A percentile compares a stretch with the other conserved stretches of the same genome.
Conservation (phyloP, 805 yeast species). For the Yamadazyma takamatsuzukensis region DNA sequence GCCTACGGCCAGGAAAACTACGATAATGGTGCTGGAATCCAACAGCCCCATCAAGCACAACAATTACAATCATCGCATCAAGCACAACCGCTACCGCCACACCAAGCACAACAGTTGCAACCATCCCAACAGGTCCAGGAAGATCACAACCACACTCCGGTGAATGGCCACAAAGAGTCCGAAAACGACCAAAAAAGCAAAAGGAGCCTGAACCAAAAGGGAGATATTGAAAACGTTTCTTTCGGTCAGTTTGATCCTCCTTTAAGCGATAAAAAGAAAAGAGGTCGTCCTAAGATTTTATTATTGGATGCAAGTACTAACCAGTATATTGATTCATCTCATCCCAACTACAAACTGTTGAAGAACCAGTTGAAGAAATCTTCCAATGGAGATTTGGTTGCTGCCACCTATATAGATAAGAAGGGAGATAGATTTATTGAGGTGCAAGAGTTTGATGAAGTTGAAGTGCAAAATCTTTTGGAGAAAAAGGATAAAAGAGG, state of each 20-base stretch:
- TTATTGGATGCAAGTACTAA: slow-evolving; percentile 40
- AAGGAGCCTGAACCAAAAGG: too few relatives aligned
- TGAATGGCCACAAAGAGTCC: neutral
- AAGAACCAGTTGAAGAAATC: slow-evolving; percentile 23
- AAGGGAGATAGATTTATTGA: slow-evolving; percentile 1
- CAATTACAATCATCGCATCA: neutral
- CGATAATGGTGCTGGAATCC: too few relatives aligned
- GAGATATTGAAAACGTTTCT: too few relatives aligned
- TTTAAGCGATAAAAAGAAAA: slow-evolving; percentile 23
- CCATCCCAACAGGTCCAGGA: neutral
- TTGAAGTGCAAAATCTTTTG: slow-evolving; percentile 31
- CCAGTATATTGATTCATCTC: slow-evolving; percentile 37
- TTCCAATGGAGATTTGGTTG: too few relatives aligned
- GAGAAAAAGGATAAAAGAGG: slow-evolving; percentile 45
- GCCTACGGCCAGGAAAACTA: too few relatives aligned
- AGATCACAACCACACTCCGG: neutral
- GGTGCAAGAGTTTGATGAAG: slow-evolving; percentile 19
- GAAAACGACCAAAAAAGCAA: neutral
- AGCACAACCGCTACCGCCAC: too few relatives aligned
- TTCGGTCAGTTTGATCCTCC: neutral
- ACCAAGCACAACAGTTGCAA: neutral
- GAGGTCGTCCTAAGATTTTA: slow-evolving; percentile 42
- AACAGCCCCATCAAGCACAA: neutral
- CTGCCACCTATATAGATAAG: slow-evolving; percentile 1
- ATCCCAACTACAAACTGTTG: slow-evolving; percentile 39